phyloP scores from a whole-genome alignment of 2,329 filamentous ascomycete species.

The Podosphaera fusca region DNA sequence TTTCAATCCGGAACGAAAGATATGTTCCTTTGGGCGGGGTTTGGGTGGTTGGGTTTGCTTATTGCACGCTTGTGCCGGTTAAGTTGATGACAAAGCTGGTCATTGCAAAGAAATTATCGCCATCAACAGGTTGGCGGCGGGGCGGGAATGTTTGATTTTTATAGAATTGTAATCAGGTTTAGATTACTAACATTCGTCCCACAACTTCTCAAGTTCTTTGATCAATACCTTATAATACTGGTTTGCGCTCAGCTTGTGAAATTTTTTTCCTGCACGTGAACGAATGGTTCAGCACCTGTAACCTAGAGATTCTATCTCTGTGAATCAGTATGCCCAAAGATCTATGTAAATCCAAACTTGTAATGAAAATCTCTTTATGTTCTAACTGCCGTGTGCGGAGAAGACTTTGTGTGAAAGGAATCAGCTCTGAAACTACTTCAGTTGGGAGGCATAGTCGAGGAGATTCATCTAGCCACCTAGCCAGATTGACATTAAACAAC shows the following conservation, averaged over 20 bases:
- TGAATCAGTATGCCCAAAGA: not conserved
- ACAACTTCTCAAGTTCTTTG: not conserved
- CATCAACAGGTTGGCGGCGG: not conserved
- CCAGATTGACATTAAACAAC: not conserved
- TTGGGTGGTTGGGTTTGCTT: not conserved
- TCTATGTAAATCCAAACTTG: too few relatives aligned
- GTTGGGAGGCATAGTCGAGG: not conserved
- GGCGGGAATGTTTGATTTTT: not conserved
- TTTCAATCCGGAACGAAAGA: too few relatives aligned
- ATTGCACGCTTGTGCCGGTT: not conserved
- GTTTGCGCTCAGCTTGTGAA: not conserved
- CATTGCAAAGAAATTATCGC: not conserved
- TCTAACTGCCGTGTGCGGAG: too few relatives aligned
- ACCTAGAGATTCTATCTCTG: not conserved
- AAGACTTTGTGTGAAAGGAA: too few relatives aligned
- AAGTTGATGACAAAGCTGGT: not conserved
- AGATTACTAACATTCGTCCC: too few relatives aligned
- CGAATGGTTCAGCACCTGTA: not conserved
- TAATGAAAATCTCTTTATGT: not conserved
- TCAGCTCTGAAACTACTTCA: not conserved
- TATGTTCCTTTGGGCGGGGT: not conserved
- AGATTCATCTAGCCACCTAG: not conserved
- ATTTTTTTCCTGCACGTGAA: not conserved
- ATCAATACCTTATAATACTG: not conserved
- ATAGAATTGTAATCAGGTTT: not conserved